Base-by-base conservation (phyloP, 2,329 filamentous ascomycete genomes). In the Fusarium citri region DNA sequence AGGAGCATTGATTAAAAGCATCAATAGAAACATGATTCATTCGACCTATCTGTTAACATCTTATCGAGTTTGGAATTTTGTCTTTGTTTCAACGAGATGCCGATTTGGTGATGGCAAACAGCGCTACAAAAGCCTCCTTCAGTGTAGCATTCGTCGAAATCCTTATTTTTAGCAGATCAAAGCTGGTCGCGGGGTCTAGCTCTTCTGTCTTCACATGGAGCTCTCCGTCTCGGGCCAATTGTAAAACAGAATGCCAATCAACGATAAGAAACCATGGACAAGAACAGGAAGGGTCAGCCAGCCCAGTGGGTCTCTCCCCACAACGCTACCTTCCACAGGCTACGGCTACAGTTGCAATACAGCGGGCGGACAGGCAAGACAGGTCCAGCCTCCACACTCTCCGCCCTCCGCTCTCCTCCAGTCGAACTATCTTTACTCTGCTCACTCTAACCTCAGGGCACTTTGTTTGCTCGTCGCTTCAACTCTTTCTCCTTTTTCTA, bases 221-320 rank as follows among this genome's bases (percentile, higher is more conserved):
- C 55, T 53, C 59, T 69, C 59, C 59, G 68, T 60, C 41, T 67
- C 64, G 64, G 64, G 59, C 59, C 67, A 71, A 68, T 71, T 68
- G 22, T 54, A 56, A 47, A 45, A 43, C 54, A 54, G 49, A 40
- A 64, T 55, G 16, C 67, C 57, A 68, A 71, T 64, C 67, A 71
- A 62, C 42, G 48, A 50, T 55, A 31, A 56, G 46, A 54, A 54
- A 53, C 23, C 4, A 48, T 64, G 23, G 37, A 34, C 50, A 30
- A 30, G 48, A 51, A 42, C 23, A 46, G 42, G 34, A 59, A 55
- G 47, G 40, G 56, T 50, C 48, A 62, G 64, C 68, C 59, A 59
- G 42, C 54, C 42, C 40, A 68, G 68, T 72, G 68, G 66, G 51
- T 43, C 69, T 28, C 69, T 72, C 69, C 65, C 66, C 69, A 72